A percentile compares a stretch with the other conserved stretches of the same genome.
phyloP scores from a whole-genome alignment of 495 filamentous ascomycete genomes.

The Achaetomiella virescens region DNA sequence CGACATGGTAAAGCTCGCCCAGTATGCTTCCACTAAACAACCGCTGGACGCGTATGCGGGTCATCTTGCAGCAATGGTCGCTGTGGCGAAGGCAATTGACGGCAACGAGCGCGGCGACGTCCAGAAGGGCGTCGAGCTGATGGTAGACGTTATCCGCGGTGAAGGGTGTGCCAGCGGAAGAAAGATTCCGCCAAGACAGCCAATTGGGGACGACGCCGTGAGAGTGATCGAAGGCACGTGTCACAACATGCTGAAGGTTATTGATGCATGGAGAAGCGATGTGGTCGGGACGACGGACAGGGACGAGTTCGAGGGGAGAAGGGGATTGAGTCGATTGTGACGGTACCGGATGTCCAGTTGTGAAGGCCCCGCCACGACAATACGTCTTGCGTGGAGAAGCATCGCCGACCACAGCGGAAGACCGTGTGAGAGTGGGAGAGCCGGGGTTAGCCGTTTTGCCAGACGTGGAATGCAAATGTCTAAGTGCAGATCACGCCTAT shows the following conservation, averaged over 20 bases:
- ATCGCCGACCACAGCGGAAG: too few relatives aligned
- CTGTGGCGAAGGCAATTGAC: not conserved
- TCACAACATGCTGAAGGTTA: not conserved
- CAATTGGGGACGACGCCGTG: not conserved
- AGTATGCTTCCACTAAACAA: not conserved
- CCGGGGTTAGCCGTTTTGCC: too few relatives aligned
- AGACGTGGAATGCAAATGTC: too few relatives aligned
- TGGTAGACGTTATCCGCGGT: constrained; percentile 1
- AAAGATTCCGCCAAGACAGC: not conserved
- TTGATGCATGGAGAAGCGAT: not conserved
- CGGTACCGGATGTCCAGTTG: not conserved
- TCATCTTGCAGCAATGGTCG: not conserved
- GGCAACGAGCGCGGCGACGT: constrained; percentile 3
- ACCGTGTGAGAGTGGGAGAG: too few relatives aligned
- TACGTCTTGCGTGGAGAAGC: too few relatives aligned
- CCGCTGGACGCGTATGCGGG: not conserved
- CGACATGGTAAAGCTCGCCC: not conserved
- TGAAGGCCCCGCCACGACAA: too few relatives aligned
- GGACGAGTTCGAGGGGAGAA: not conserved
- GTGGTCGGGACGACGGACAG: not conserved
- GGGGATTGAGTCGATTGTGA: not conserved
- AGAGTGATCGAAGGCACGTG: not conserved
- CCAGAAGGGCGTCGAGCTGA: not conserved
- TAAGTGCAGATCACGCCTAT: too few relatives aligned
- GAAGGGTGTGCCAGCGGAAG: not conserved